phyloP scores from a whole-genome alignment of 2,329 filamentous ascomycete species.

The Rhexocercosporidium sp. region DNA sequence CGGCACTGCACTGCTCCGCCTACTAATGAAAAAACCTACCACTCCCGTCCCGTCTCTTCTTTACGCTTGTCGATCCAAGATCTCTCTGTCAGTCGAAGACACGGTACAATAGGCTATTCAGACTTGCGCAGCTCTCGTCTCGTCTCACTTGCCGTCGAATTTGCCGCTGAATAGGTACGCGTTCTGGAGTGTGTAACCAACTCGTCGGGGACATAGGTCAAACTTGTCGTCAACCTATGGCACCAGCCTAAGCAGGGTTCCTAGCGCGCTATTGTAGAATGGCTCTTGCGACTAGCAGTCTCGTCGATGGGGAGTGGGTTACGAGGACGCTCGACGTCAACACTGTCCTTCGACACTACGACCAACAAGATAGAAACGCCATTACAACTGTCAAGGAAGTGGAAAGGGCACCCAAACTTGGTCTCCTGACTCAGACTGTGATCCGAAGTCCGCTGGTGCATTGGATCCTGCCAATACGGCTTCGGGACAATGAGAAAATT shows the following conservation, averaged over 20 bases:
- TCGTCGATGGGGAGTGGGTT: conserved; percentile 44
- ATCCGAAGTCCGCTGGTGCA: conserved; percentile 76
- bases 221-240: conserved; percentile 11
- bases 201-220: background rate
- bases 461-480: conserved; percentile 78
- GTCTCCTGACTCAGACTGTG: conserved; percentile 79
- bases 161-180: background rate
- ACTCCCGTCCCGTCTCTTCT: background rate
- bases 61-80: background rate
- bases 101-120: too few relatives aligned
- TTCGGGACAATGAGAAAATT: conserved; percentile 72
- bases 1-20: background rate
- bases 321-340: conserved; percentile 47
- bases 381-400: conserved; percentile 40
- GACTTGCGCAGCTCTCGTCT: too few relatives aligned
- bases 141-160: background rate
- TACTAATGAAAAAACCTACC: background rate
- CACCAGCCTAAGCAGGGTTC: conserved; percentile 4
- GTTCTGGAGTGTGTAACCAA: background rate
- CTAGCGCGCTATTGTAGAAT: conserved; percentile 29
- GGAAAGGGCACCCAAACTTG: conserved; percentile 59
- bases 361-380: conserved; percentile 42
- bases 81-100: too few relatives aligned
- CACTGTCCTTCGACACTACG: conserved; percentile 47
- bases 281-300: conserved; percentile 40